Conservation (phyloP, 371 early-diverging fungal genomes). For the Saksenaea oblongispora region DNA sequence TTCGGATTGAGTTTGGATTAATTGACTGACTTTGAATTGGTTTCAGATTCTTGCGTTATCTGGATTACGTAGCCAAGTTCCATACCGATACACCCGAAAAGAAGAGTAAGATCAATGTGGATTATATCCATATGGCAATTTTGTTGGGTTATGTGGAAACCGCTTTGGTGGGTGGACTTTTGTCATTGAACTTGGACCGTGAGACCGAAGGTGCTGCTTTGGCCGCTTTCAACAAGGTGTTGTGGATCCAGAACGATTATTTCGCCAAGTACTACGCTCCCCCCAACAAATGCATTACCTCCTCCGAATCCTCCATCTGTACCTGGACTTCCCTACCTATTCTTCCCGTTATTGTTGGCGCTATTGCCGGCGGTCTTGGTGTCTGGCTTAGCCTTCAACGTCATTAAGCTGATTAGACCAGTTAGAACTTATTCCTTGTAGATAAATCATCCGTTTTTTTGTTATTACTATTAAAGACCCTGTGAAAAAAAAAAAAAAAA, state of each 20-base stretch:
- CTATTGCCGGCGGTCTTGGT: conserved; percentile 33
- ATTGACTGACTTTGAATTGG: not conserved
- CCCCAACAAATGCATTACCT: conserved; percentile 11
- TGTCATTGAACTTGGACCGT: conserved; percentile 60
- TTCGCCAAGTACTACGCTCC: conserved; percentile 79
- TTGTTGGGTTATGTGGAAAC: conserved; percentile 75
- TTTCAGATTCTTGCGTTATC: conserved; percentile 66
- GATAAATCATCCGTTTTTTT: not conserved
- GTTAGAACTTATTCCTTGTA: not conserved
- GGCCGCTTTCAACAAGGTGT: conserved; percentile 78
- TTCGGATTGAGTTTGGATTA: not conserved
- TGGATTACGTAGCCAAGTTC: conserved; percentile 78
- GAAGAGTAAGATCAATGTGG: conserved; percentile 78
- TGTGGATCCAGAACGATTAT: conserved; percentile 89
- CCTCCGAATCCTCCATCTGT: not conserved
- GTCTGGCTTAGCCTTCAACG: conserved; percentile 14
- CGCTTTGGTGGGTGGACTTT: conserved; percentile 63
- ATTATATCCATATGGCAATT: conserved; percentile 81
- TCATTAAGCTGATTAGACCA: not conserved
- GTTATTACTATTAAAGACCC: too few species aligned
- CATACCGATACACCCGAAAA: conserved; percentile 70
- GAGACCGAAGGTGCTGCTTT: conserved; percentile 60
- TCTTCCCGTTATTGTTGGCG: conserved; percentile 29
- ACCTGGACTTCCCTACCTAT: conserved; percentile 12
- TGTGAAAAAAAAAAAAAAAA: not conserved